Evolutionary conservation across 2,329 filamentous ascomycete genomes (phyloP), one percentile per base, ranked within the genome.

Genomic region (Colletotrichum costaricense): DNA sequence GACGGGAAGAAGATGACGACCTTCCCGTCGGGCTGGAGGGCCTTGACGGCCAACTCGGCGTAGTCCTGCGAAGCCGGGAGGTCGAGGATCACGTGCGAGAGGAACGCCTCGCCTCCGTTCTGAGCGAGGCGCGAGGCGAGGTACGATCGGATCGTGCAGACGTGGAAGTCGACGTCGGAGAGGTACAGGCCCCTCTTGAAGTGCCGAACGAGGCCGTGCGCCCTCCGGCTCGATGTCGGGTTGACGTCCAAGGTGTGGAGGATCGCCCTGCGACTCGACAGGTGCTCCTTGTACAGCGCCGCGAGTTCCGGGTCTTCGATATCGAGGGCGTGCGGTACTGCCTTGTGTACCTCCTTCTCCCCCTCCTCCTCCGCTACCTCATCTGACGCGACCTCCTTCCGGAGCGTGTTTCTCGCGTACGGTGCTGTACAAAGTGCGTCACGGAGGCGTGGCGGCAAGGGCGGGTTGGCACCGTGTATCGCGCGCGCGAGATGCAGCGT

Each of bases 401-500:
- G 65, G 12, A 75, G 60, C n/a, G 22, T 62, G 59, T 72, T 54
- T 28, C 59, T 66, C 52, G 75, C 59, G 63, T 77, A 73, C n/a
- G 60, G 64, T 22, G 62, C 74, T 14, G 76, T 76, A 26, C 9
- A 78, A 60, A 72, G 76, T 69, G 64, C 60, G 16, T 68, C 75
- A 24, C 85, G 85, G 19, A 87, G 80, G 16, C 81, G 78, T 0
- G 88, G 86, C 6, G 88, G 83, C 4, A 83, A 64, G 7, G 86
- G 82, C 2, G 89, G 83, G 78, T 95, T 95, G 22, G 91, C 93
- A 57, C 90, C 93, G 79, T 95, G 93, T 58, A 97, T 90, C 3
- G 93, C 93, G 65, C 93, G 89, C 35, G 93, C 91, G 26, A 97
- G 86, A 78, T 95, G 90, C 5, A 97, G 82, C 0, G 94, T 96